A percentile compares a stretch with the other conserved stretches of the same genome.
Evolutionary conservation across 495 filamentous ascomycete species (phyloP).

Genomic region (Neurospora africana): DNA sequence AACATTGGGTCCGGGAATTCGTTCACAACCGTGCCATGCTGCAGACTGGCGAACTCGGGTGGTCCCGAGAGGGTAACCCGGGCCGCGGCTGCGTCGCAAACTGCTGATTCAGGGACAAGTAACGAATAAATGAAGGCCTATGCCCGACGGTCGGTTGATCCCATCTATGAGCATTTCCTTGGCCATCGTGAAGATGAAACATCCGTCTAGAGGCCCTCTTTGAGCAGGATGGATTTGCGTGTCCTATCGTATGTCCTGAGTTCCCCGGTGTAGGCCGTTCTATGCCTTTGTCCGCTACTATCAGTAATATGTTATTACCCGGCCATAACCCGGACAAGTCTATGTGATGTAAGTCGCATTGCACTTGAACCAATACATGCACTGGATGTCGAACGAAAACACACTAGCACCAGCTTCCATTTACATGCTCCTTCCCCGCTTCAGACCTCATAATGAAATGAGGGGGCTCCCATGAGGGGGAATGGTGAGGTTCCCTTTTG

Average conservation of each 20-base stretch:
- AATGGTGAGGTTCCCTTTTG: not conserved
- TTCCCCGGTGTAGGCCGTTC: not conserved
- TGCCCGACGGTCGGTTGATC: not conserved
- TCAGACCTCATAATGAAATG: too few species aligned
- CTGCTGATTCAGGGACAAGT: not conserved
- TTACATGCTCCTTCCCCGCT: not conserved
- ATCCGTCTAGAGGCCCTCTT: not conserved
- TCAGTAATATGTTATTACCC: not conserved
- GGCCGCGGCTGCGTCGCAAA: not conserved
- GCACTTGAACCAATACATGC: not conserved
- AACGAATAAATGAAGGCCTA: not conserved
- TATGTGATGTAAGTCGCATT: not conserved
- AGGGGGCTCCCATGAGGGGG: not conserved
- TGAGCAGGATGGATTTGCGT: not conserved
- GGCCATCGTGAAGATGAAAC: not conserved
- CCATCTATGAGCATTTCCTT: not conserved
- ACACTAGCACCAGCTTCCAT: not conserved
- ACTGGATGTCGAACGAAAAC: too few species aligned
- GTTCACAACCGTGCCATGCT: not conserved
- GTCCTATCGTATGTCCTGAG: not conserved
- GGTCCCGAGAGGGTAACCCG: not conserved
- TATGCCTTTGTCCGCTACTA: not conserved
- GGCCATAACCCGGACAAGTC: not conserved
- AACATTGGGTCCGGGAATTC: slow-evolving; percentile 3
- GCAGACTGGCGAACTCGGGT: not conserved